A percentile compares a stretch with the other conserved stretches of the same genome.
phyloP scores from a whole-genome alignment of 352 stramenopile genomes.

The Pythium phragmiticola region DNA sequence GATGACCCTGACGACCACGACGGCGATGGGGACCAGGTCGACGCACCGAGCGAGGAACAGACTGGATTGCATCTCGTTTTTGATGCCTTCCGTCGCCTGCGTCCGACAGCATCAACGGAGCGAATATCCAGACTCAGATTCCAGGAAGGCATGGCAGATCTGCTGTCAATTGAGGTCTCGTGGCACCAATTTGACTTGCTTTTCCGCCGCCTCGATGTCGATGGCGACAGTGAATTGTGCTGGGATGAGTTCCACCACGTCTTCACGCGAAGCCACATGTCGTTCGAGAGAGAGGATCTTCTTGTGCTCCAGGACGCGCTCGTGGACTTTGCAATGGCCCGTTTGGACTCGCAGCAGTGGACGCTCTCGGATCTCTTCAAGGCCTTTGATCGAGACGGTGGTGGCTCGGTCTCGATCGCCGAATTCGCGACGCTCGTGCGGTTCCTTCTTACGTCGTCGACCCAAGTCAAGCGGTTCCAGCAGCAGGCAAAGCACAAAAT shows the following conservation, averaged over 20 bases:
- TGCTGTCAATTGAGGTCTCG: constrained; percentile 43
- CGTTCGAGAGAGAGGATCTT: constrained; percentile 36
- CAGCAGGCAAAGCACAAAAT: constrained; percentile 22
- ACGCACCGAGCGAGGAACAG: constrained; percentile 21
- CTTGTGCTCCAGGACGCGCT: constrained; percentile 40
- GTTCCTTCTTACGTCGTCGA: constrained; percentile 36
- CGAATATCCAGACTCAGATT: constrained; percentile 46
- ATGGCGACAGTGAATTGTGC: constrained; percentile 37
- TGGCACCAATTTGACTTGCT: constrained; percentile 57
- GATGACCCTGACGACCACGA: constrained; percentile 35
- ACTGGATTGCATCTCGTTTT: constrained; percentile 37
- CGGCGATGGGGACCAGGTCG: constrained; percentile 3
- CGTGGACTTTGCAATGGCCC: constrained; percentile 42
- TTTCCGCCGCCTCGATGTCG: constrained; percentile 42
- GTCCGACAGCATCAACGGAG: constrained; percentile 9
- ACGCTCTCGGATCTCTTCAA: constrained; percentile 47
- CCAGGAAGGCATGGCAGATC: constrained; percentile 32
- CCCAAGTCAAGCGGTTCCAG: constrained; percentile 22
- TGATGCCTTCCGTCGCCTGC: constrained; percentile 26
- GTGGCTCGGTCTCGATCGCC: constrained; percentile 43
- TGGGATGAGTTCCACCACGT: constrained; percentile 40
- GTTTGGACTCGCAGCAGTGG: constrained; percentile 45
- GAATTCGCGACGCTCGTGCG: constrained; percentile 50
- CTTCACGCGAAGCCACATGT: constrained; percentile 31
- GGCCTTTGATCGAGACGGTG: constrained; percentile 49